These are phyloP conservation scores for Paramecium tetraurelia DNA, from an alignment of 73 alveolate genomes.

Conservation along the genomic window DNA sequence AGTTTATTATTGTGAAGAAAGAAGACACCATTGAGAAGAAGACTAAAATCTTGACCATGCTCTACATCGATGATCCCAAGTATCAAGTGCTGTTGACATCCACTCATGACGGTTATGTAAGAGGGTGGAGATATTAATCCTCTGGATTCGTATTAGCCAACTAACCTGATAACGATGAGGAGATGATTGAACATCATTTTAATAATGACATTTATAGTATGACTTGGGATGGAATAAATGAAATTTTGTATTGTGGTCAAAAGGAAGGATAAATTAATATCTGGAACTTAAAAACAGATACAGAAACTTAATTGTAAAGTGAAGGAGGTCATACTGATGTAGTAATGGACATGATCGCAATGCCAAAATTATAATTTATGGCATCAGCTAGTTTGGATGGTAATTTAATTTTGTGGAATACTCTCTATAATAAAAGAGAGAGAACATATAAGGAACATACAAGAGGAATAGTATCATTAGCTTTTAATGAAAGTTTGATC, in stretches of 20 bases:
- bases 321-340: conserved; percentile 78
- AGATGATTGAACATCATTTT: conserved; percentile 70
- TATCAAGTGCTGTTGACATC: conserved; percentile 71
- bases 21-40: conserved; percentile 49
- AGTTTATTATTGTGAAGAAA: conserved; percentile 44
- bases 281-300: conserved; percentile 78
- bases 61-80: conserved; percentile 65
- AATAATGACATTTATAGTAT: conserved; percentile 71
- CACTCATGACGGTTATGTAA: conserved; percentile 74
- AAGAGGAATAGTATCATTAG: conserved; percentile 78
- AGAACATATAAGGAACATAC: conserved; percentile 80
- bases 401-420: conserved; percentile 80
- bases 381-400: conserved; percentile 80
- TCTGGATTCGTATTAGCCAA: conserved; percentile 58
- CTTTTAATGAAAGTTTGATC: conserved; percentile 73
- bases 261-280: conserved; percentile 79
- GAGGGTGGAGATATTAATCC: conserved; percentile 75
- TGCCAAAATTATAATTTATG: conserved; percentile 78
- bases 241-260: conserved; percentile 78
- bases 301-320: conserved; percentile 58
- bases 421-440: conserved; percentile 68
- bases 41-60: conserved; percentile 50
- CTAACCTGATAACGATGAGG: conserved; percentile 63
- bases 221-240: conserved; percentile 81
- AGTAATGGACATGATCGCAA: conserved; percentile 80